phyloP scores from a whole-genome alignment of 768 basidiomycete genomes.

The Pisolithus albus region DNA sequence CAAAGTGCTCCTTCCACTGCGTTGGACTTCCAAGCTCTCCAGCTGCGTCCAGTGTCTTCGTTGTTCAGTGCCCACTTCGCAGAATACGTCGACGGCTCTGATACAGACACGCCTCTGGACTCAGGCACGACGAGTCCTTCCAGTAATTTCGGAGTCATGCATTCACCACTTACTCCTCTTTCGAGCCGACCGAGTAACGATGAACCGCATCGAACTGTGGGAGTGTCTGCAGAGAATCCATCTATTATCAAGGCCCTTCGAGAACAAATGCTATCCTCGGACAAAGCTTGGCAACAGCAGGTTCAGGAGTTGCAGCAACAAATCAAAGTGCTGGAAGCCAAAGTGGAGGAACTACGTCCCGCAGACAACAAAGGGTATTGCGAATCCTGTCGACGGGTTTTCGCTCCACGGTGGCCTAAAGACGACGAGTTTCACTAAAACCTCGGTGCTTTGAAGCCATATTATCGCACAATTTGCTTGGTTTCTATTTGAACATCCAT shows the following conservation, averaged over 20 bases:
- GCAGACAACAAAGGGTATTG: slow-evolving; percentile 43
- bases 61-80: slow-evolving; percentile 68
- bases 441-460: slow-evolving; percentile 48
- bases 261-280: slow-evolving; percentile 51
- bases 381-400: slow-evolving; percentile 53
- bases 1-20: slow-evolving; percentile 63
- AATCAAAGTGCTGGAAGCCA: slow-evolving; percentile 62
- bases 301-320: slow-evolving; percentile 73
- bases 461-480: slow-evolving; percentile 42
- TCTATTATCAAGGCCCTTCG: slow-evolving; percentile 47
- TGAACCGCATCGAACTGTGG: slow-evolving; percentile 15
- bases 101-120: slow-evolving; percentile 32
- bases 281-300: slow-evolving; percentile 63
- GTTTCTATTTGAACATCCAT: too few species aligned
- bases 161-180: slow-evolving; percentile 45
- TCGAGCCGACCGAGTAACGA: slow-evolving; percentile 30
- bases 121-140: slow-evolving; percentile 46
- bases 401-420: slow-evolving; percentile 6
- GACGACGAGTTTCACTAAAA: slow-evolving; percentile 19
- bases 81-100: slow-evolving; percentile 29
- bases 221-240: slow-evolving; percentile 35
- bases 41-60: slow-evolving; percentile 68
- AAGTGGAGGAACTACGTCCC: slow-evolving; percentile 52
- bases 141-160: slow-evolving; percentile 31
- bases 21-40: slow-evolving; percentile 57